phyloP scores from a whole-genome alignment of 179 eudicot species.

The Pouteria campechiana region DNA sequence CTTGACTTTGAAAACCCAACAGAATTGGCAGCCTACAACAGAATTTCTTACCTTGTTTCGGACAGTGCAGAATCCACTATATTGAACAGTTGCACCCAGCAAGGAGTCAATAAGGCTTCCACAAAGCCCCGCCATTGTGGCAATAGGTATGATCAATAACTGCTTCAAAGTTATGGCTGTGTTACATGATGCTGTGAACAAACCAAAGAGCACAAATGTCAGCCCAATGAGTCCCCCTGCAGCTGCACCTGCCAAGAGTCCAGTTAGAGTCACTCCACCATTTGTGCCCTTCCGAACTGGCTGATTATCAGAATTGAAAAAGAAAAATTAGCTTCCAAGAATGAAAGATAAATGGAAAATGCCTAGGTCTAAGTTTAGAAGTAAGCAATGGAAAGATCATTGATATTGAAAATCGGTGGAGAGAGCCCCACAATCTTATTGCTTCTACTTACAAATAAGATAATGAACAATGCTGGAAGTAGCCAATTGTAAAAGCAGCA shows the following conservation, averaged over 20 bases:
- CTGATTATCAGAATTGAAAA: slow-evolving; percentile 27
- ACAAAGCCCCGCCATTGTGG: slow-evolving; percentile 68
- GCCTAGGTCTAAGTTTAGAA: too few relatives aligned
- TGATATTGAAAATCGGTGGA: too few relatives aligned
- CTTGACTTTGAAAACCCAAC: too few relatives aligned
- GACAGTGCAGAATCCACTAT: slow-evolving; percentile 66
- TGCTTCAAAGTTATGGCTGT: slow-evolving; percentile 56
- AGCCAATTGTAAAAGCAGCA: too few relatives aligned
- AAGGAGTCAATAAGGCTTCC: slow-evolving; percentile 87
- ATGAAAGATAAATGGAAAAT: too few relatives aligned
- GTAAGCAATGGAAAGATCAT: too few relatives aligned
- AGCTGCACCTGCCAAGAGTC: slow-evolving; percentile 82
- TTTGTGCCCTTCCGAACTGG: slow-evolving; percentile 89
- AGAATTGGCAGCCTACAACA: too few relatives aligned
- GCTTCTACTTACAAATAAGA: too few relatives aligned
- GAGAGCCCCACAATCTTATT: too few relatives aligned
- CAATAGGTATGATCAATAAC: slow-evolving; percentile 63
- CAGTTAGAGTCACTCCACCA: slow-evolving; percentile 81
- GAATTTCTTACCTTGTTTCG: slow-evolving; percentile 74
- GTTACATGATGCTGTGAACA: slow-evolving; percentile 52
- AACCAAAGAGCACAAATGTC: slow-evolving; percentile 52
- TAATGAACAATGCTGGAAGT: too few relatives aligned
- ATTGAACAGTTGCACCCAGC: slow-evolving; percentile 87
- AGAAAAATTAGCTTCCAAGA: not conserved
- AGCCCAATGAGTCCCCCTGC: slow-evolving; percentile 72